Evolutionary conservation across 2,329 filamentous ascomycete species (phyloP).

Genomic region (Phialophora expanda): DNA sequence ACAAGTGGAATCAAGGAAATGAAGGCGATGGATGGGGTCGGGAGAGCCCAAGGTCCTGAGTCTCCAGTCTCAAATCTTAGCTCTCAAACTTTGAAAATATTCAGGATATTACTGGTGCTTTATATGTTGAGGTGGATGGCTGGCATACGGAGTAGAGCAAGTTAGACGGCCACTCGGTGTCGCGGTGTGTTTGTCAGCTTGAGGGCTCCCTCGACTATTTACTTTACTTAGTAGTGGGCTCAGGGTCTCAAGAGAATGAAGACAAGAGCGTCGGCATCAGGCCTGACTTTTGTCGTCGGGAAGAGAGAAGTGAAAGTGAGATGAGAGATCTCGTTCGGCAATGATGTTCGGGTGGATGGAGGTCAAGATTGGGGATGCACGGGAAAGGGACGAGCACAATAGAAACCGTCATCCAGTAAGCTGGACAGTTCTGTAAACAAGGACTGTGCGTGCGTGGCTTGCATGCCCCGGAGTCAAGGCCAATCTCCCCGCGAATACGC

Average conservation of each 20-base stretch:
- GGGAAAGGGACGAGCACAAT: neutral
- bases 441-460: too few species aligned
- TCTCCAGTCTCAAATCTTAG: neutral
- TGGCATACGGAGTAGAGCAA: neutral
- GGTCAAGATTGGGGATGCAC: neutral
- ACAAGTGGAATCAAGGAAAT: neutral
- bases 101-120: neutral
- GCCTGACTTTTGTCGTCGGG: neutral
- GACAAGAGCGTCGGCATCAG: neutral
- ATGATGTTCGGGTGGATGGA: slow-evolving; percentile 15
- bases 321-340: slow-evolving; percentile 9
- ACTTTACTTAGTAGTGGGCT: neutral
- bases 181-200: slow-evolving; percentile 36
- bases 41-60: neutral
- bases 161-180: slow-evolving; percentile 28
- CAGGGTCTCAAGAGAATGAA: neutral
- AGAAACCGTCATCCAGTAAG: too few species aligned
- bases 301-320: neutral
- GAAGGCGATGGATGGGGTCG: neutral
- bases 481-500: slow-evolving; percentile 6
- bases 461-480: neutral
- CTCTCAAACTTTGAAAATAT: neutral
- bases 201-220: neutral
- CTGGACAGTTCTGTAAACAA: too few species aligned
- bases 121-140: neutral